A percentile compares a stretch with the other conserved stretches of the same genome.
phyloP scores from a whole-genome alignment of 768 basidiomycete species.

The Tulasnella sp. region DNA sequence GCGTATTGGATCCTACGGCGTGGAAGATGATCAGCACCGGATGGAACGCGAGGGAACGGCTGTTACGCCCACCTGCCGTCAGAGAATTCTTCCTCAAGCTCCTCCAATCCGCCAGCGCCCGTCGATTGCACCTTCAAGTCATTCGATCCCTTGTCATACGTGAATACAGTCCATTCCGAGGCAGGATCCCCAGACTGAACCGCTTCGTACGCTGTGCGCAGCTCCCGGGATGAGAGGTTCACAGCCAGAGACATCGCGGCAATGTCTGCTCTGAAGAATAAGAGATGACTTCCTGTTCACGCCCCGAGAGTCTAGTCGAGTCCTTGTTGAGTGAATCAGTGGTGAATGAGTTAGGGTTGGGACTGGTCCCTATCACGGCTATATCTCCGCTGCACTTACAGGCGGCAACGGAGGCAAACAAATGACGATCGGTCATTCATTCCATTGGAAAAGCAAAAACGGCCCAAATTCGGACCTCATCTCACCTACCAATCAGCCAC shows the following conservation, averaged over 20 bases:
- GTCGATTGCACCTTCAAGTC: slow-evolving; percentile 32
- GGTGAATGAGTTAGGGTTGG: no score
- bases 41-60: background rate
- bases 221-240: slow-evolving; percentile 64
- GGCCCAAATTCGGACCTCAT: slow-evolving; percentile 54
- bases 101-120: slow-evolving; percentile 33
- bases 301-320: no score
- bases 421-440: no score
- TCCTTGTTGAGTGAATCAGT: no score
- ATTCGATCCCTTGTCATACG: slow-evolving; percentile 26
- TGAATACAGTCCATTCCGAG: slow-evolving; percentile 37
- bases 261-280: no score
- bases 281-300: background rate
- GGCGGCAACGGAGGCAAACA: no score
- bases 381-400: no score
- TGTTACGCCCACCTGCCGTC: slow-evolving; percentile 62
- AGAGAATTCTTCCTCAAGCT: slow-evolving; percentile 84
- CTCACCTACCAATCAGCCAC: no score
- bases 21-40: background rate
- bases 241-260: slow-evolving; percentile 62
- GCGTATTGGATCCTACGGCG: slow-evolving; percentile 79
- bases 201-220: slow-evolving; percentile 63
- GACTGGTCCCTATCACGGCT: no score
- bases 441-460: no score
- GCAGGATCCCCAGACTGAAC: slow-evolving; percentile 49